These are phyloP conservation scores for Thalassiosira oceanica DNA, from an alignment of 352 stramenopile species.

Conservation along the genomic window DNA sequence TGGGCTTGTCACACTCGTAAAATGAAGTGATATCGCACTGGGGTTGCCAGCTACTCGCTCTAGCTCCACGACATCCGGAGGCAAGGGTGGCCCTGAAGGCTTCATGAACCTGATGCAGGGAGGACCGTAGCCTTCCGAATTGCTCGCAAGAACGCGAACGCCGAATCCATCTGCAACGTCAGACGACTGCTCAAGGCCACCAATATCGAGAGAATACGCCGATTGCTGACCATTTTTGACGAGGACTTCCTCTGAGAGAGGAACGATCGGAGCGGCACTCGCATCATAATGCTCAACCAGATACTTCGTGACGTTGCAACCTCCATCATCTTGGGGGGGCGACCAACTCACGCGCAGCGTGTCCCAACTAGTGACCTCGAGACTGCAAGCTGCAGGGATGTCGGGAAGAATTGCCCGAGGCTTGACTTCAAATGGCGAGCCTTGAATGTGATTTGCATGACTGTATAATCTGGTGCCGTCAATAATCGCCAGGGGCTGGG, in stretches of 20 bases:
- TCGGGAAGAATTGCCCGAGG: conserved; percentile 65
- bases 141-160: conserved; percentile 72
- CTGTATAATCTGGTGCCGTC: conserved; percentile 87
- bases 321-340: conserved; percentile 85
- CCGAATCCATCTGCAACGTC: conserved; percentile 65
- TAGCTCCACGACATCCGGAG: conserved; percentile 81
- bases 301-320: conserved; percentile 81
- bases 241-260: conserved; percentile 27
- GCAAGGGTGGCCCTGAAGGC: conserved; percentile 84
- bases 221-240: conserved; percentile 29
- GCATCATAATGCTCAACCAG: conserved; percentile 83
- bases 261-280: no score
- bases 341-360: conserved; percentile 83
- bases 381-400: conserved; percentile 44
- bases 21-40: conserved; percentile 84
- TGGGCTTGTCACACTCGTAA: conserved; percentile 73
- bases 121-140: conserved; percentile 58
- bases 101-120: conserved; percentile 79
- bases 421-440: conserved; percentile 66
- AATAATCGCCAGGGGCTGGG: conserved; percentile 87
- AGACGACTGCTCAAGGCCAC: conserved; percentile 57
- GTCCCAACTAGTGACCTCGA: conserved; percentile 68
- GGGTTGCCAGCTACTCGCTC: conserved; percentile 81
- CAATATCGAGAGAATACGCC: conserved; percentile 50
- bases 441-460: conserved; percentile 61